Base-by-base conservation (phyloP, 257 asterid species). In the Solanum rostratum region DNA sequence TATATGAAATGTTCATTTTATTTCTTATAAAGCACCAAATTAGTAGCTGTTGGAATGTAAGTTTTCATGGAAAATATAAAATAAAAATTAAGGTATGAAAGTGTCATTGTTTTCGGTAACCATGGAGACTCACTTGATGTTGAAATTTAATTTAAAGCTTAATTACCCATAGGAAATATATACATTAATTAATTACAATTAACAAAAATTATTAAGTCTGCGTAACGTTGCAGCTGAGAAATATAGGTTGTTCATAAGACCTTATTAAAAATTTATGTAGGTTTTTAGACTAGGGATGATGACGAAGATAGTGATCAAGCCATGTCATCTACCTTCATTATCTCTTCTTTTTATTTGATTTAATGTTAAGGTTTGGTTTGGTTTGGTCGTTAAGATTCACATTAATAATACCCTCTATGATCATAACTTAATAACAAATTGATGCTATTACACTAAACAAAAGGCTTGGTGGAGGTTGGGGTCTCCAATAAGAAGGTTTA, bases 41-140 rank as follows among this genome's bases (percentile, higher is more conserved):
- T 29, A 79, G 49, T 24, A 27, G 66, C 65, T 49, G 66, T 79
- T 79, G 29, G 63, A 12, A 68, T 37, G 78, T 68, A 16, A 8
- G 37, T 68, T 37, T 52, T 79, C 83, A 79, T 29, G 3, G 49
- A 10, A 9, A 16, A 76, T 57, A 45, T 41, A 79, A 27, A 74
- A 62, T 10, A 71, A 5, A 76, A 13, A 62, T 13, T 78, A 71
- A 37, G 49, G 7, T 46, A 74, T 30, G 20, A 33, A 62, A 49
- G 62, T 53, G 85, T 87, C 78, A 24, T 83, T 82, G 81, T 84
- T 19, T 78, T 22, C 43, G n/a, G 68, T 30, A 86, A 84, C 85
- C 85, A 74, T 53, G 87, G 86, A 84, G 88, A 15, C 79, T 85
- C 59, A 60, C 30, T 79, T 89, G 94, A 91, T 78, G 91, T 83